Base-by-base conservation (phyloP, 345 rosid genomes). In the Euphorbia tirucalli region DNA sequence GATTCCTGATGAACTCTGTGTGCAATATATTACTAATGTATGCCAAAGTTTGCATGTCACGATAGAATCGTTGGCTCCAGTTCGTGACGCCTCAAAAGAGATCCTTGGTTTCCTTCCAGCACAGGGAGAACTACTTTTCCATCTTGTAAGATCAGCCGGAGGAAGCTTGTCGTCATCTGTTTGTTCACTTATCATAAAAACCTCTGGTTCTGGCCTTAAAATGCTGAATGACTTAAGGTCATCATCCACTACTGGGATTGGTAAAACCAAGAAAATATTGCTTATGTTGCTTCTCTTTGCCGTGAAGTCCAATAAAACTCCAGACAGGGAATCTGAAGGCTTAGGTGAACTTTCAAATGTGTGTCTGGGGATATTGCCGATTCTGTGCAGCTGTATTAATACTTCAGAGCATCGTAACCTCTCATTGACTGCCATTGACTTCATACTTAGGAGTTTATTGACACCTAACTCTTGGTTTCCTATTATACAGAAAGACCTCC, bases 401-500 rank as follows among this genome's bases (percentile, higher is more conserved):
- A 77, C 80, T 61, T 72, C 80, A 7, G 91, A 92, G 74, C 87
- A 83, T 74, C 73, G 66, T 80, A 71, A 87, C 69, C 83, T 88
- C 79, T 82, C 93, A 78, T 80, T 92, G 75, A 82, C 96, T 65
- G 70, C 83, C 39, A 56, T 81, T 73, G 97, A 95, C 80, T 70
- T 86, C 66, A 79, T 88, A 75, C 72, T 92, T 48, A 79, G 87
- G 84, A 65, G 72, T 35, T 82, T 87, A 74, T 71, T 90, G 87
- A 82, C 87, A n/a, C 93, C 99, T 5, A 74, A 75, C 70, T 87
- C 93, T 54, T 92, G 99, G 98, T 86, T 92, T 77, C 93, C 98
- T 21, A 79, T 93, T 73, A 78, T 93, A 74, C 54, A 69, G 69
- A 62, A 84, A 74, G 90, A 90, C 83, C 90, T 90, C 60, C 91